These are phyloP conservation scores for Cutaneotrichosporon cutaneum DNA, from an alignment of 1,284 basidiomycete genomes.

Conservation along the genomic window DNA sequence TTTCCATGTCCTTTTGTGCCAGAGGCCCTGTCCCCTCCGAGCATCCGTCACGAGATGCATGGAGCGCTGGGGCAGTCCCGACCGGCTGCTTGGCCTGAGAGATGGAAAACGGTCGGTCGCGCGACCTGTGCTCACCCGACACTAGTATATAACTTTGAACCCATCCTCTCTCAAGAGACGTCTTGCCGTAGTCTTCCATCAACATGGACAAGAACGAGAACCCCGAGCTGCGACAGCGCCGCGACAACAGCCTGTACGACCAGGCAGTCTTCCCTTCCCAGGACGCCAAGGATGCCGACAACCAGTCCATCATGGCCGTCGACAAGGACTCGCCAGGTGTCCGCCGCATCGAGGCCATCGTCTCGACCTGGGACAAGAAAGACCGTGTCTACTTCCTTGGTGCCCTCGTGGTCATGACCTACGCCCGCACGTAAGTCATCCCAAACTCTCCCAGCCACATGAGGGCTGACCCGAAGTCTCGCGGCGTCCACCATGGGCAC, in stretches of 20 bases:
- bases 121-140: no score
- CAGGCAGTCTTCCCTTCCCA: neutral
- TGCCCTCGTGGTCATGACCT: slow-evolving; percentile 18
- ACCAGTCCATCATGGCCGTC: neutral
- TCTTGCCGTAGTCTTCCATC: no score
- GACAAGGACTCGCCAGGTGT: slow-evolving; percentile 22
- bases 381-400: slow-evolving; percentile 15
- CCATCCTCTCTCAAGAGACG: neutral
- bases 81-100: no score
- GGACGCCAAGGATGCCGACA: neutral
- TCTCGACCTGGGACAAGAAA: neutral
- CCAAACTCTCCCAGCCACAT: no score
- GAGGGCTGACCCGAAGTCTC: slow-evolving; percentile 9
- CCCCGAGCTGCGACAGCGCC: neutral
- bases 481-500: slow-evolving; percentile 14
- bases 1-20: no score
- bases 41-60: no score
- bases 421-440: slow-evolving; percentile 2
- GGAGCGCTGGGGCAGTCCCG: no score
- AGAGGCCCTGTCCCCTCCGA: no score
- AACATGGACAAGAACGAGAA: neutral
- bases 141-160: neutral
- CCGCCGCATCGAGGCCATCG: slow-evolving; percentile 25
- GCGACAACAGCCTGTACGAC: neutral
- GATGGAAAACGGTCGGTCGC: no score